Conservation (phyloP, 768 basidiomycete genomes). For the Lactarius deliciosus region DNA sequence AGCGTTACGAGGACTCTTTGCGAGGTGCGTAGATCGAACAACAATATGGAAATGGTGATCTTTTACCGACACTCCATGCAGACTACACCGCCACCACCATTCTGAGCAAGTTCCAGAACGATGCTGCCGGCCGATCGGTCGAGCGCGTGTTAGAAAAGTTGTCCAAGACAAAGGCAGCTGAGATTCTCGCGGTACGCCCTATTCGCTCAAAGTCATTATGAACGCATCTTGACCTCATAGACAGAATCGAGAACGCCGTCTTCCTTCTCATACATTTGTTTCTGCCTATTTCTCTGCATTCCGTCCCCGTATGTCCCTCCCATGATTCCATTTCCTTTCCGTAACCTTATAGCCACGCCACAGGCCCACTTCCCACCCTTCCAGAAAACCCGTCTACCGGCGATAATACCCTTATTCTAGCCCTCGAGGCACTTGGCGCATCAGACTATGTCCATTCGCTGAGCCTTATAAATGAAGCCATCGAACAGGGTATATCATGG, state of each 20-base stretch:
- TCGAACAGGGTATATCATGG: conserved; percentile 84
- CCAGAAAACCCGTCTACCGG: conserved; percentile 76
- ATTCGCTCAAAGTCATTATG: background rate
- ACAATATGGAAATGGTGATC: background rate
- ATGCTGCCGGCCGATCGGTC: conserved; percentile 71
- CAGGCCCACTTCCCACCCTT: conserved; percentile 66
- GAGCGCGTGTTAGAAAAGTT: conserved; percentile 92
- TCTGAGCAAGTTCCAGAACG: conserved; percentile 88
- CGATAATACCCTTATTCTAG: conserved; percentile 78
- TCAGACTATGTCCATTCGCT: conserved; percentile 82
- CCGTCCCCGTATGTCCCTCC: conserved; percentile 66
- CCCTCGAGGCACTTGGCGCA: conserved; percentile 80
- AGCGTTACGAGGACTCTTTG: conserved; percentile 70
- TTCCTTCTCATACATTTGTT: conserved; percentile 90
- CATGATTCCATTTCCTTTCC: conserved; percentile 14
- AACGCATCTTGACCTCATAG: conserved; percentile 11
- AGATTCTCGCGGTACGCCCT: conserved; percentile 62
- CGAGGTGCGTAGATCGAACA: conserved; percentile 53
- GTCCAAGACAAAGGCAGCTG: conserved; percentile 66
- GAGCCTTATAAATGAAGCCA: conserved; percentile 76
- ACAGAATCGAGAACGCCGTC: conserved; percentile 71
- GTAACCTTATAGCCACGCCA: background rate
- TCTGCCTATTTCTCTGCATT: conserved; percentile 97
- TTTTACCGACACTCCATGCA: conserved; percentile 33
- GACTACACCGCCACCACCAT: conserved; percentile 98